Evolutionary conservation across 1,284 basidiomycete species (phyloP).

Genomic region (Papiliotrema fonsecae): DNA sequence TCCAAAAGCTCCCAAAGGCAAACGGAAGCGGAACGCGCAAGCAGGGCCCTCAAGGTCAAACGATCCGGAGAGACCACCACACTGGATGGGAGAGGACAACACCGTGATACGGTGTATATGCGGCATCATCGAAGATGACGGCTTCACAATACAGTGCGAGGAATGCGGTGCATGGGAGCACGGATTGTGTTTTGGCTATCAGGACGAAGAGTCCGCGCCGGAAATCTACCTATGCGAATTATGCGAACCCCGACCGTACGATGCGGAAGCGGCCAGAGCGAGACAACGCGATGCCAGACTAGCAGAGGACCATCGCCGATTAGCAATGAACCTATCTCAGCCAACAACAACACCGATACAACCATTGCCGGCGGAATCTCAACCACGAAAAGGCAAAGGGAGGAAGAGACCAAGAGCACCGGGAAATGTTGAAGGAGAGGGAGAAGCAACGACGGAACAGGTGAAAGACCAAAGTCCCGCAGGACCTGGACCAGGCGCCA

Average conservation of each 20-base stretch:
- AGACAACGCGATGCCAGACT: slow-evolving; percentile 17
- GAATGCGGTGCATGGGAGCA: slow-evolving; percentile 86
- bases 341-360: neutral
- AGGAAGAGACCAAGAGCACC: slow-evolving; percentile 7
- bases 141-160: slow-evolving; percentile 90
- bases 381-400: slow-evolving; percentile 6
- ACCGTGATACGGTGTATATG: slow-evolving; percentile 48
- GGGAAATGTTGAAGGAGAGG: slow-evolving; percentile 8
- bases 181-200: slow-evolving; percentile 75
- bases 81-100: slow-evolving; percentile 47
- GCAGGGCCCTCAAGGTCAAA: slow-evolving; percentile 30
- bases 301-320: slow-evolving; percentile 2
- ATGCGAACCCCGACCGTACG: slow-evolving; percentile 38
- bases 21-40: slow-evolving; percentile 33
- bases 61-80: slow-evolving; percentile 23
- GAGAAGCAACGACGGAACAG: slow-evolving; percentile 9
- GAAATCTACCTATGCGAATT: slow-evolving; percentile 53
- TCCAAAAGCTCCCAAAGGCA: slow-evolving; percentile 20
- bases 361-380: neutral
- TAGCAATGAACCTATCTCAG: neutral
- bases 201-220: slow-evolving; percentile 61
- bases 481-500: slow-evolving; percentile 22
- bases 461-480: slow-evolving; percentile 22
- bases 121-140: slow-evolving; percentile 64
- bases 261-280: slow-evolving; percentile 23